A percentile compares a stretch with the other conserved stretches of the same genome.
Conservation (phyloP, 202 grass and related monocot genomes). For the Panicum hallii region DNA sequence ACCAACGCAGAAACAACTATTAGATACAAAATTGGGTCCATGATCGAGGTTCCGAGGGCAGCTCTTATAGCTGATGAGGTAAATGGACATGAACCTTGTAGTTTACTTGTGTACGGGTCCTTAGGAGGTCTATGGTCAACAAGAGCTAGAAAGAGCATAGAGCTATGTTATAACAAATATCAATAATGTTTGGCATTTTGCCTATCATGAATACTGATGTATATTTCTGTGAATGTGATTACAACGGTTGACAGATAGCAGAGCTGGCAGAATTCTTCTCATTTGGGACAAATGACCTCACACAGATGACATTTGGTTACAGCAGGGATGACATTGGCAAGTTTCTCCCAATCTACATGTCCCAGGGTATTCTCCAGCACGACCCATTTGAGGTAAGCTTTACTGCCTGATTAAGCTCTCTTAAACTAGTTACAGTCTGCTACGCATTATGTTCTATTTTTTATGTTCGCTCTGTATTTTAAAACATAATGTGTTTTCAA, state of each 20-base stretch:
- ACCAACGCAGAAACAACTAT: constrained; percentile 53
- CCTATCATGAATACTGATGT: constrained; percentile 14
- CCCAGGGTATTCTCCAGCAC: constrained; percentile 91
- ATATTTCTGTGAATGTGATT: constrained; percentile 19
- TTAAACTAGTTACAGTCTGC: neutral
- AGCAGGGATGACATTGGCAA: constrained; percentile 93
- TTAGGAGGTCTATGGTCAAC: neutral
- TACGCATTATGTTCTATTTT: constrained; percentile 46
- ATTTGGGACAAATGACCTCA: constrained; percentile 87
- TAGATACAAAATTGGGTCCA: constrained; percentile 85
- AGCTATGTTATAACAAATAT: neutral
- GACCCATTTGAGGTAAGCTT: constrained; percentile 92
- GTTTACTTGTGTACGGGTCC: neutral
- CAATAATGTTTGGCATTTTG: neutral
- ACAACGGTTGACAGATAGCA: constrained; percentile 52
- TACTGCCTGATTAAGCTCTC: neutral
- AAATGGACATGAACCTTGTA: constrained; percentile 14
- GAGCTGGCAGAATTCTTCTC: constrained; percentile 72
- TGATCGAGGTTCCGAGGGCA: constrained; percentile 96
- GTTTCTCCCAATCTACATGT: constrained; percentile 80
- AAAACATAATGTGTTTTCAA: constrained; percentile 22
- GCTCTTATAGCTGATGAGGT: constrained; percentile 93
- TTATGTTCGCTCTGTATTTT: constrained; percentile 33
- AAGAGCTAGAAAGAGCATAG: neutral
- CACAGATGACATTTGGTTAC: constrained; percentile 98